Base-by-base conservation (phyloP, 2,329 filamentous ascomycete species). In the Periconia sp. region DNA sequence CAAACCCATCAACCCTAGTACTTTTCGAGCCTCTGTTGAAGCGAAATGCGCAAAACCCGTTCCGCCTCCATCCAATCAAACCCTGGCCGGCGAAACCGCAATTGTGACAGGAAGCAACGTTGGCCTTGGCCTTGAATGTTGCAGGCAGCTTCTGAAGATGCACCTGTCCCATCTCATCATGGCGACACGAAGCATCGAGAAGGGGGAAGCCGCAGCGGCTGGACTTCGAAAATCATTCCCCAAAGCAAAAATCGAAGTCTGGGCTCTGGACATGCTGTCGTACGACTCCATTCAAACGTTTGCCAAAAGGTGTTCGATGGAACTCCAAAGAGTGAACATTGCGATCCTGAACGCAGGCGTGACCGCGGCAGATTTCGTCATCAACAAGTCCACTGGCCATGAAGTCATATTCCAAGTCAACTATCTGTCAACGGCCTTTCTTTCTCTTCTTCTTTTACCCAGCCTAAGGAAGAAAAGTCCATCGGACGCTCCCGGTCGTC, bases 401-500 rank as follows among this genome's bases (percentile, higher is more conserved):
- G 71, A 75, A 47, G 48, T 56, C 46, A 79, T 72, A 0, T 57
- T 85, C 15, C 82, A 85, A 63, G 78, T 84, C 53, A 85, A 85
- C 61, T 75, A 79, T 2, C 68, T 85, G 8, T 81, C 81, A 1
- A 85, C 82, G 0, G 74, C 76, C 3, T 69, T 84, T 2, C 66
- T 86, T 5, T 77, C 76, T 0, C 50, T 84, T 2, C 67, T 84
- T 2, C 68, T 86, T 17, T 67, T 74, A 1, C 72, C 72, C 6
- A 55, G 60, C 13, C 56, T 73, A 18, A 60, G 60, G 41, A 20
- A 53, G 2, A 60, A 56, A 18, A 33, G 45, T 1, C 19, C 45
- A 5, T n/a, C 17, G 5, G 19, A 41, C 6, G 6, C 15, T n/a
- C 58, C 62, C 2, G 59, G 54, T 1, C 54, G 55, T 6, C 40